phyloP scores from a whole-genome alignment of 1,139 yeast species.

The Geotrichum citri-aurantii region DNA sequence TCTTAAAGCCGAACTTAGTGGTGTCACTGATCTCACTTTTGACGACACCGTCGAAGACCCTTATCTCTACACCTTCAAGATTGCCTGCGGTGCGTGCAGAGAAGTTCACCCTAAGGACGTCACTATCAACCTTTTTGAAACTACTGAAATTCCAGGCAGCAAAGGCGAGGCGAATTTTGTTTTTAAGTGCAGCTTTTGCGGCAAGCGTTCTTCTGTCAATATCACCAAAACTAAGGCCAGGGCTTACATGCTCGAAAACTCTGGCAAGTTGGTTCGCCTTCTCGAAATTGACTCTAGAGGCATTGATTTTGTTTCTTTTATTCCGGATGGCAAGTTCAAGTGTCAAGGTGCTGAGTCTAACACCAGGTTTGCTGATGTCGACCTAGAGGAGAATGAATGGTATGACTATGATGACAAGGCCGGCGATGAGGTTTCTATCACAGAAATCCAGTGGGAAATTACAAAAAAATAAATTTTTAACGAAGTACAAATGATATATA shows the following conservation, averaged over 20 bases:
- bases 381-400: slow-evolving; percentile 79
- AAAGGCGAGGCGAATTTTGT: slow-evolving; percentile 82
- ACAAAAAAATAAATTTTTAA: slow-evolving; percentile 21
- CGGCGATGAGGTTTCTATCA: slow-evolving; percentile 72
- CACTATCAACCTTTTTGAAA: slow-evolving; percentile 56
- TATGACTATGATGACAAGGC: slow-evolving; percentile 90
- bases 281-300: slow-evolving; percentile 84
- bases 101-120: slow-evolving; percentile 73
- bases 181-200: slow-evolving; percentile 68
- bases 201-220: slow-evolving; percentile 40
- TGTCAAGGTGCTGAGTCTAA: slow-evolving; percentile 53
- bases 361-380: slow-evolving; percentile 58
- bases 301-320: slow-evolving; percentile 61
- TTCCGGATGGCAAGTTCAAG: slow-evolving; percentile 57
- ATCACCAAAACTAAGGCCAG: slow-evolving; percentile 4
- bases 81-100: slow-evolving; percentile 72
- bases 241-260: slow-evolving; percentile 36
- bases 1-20: slow-evolving; percentile 54
- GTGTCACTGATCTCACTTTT: slow-evolving; percentile 61
- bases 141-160: slow-evolving; percentile 59
- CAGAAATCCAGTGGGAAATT: slow-evolving; percentile 62
- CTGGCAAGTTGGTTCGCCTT: slow-evolving; percentile 38
- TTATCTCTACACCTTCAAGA: slow-evolving; percentile 66
- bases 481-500: background rate
- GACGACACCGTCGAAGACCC: slow-evolving; percentile 56